Base-by-base conservation (phyloP, 306 rosid species). In the Adenanthera pavonina region DNA sequence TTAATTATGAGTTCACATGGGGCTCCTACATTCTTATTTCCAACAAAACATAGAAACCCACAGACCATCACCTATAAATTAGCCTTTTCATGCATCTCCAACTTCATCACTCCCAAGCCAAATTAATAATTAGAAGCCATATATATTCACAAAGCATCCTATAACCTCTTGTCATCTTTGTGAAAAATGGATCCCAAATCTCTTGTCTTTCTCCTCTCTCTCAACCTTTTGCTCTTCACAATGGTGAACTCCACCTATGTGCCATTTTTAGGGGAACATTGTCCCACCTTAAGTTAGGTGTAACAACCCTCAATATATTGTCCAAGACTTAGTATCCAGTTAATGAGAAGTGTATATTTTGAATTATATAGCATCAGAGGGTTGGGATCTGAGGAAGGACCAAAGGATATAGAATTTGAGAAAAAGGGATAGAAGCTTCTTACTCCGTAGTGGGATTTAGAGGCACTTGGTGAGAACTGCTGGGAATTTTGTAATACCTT, bases 261-360 rank as follows among this genome's bases (percentile, higher is more conserved):
- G 8, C 43, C 43, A 14, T 16, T 48, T 36, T 0, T 5, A 7
- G 0, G 52, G 70, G 64, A 19, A 9, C 7, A 57, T 0, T 78
- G 75, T 30, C 74, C 66, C 35, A 74, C 53, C 66, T 78, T 7
- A 51, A 78, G 66, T 78, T 78, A 52, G 66, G 74, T 2, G 72
- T 62, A 57, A 25, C 30, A 25, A 25, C 30, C 30, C 30, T 25
- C 30, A 25, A 25, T 25, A 25, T 25, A 25, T 25, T 25, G 30
- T 25, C 1, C 30, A 0, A 25, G 30, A 25, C 30, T 25, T 25
- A 25, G 30, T 25, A 25, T 25, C 30, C 30, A 25, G 30, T 25
- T 25, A 25, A 25, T 25, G 30, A 25, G 30, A 25, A 25, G 30
- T 25, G 30, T 25, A 25, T 25, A 0, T 25, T 25, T 25, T 25